Evolutionary conservation across 2,329 filamentous ascomycete genomes (phyloP), one percentile per base, ranked within the genome.

Genomic region (Fusarium ramigenum): DNA sequence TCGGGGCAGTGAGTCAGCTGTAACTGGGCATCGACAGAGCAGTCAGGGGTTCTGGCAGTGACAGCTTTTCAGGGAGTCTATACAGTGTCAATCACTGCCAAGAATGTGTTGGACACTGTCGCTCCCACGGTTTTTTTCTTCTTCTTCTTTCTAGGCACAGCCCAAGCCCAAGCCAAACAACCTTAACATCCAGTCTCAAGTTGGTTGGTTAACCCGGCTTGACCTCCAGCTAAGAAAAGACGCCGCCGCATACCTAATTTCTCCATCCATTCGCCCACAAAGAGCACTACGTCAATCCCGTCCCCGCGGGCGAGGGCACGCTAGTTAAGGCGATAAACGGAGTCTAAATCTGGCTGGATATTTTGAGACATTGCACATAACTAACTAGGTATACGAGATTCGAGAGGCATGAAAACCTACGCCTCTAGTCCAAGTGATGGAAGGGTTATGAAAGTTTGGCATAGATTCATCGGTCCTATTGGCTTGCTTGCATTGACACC

Each of bases 301-400:
- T 73, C 70, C 74, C 74, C 70, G 53, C 65, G 70, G 63, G 61
- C 56, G 47, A 76, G 70, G 74, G 74, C 74, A 76, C 67, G 72
- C 74, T 77, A 75, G 74, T 70, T 62, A 60, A 42, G 49, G 36
- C 21, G n/a, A 30, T 58, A 65, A 42, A 69, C n/a, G 30, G 34
- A 56, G 47, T 47, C 62, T 68, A 63, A 66, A 72, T 68, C 67
- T 63, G 49, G 63, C 67, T 63, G 44, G 60, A 68, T 62, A 57
- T 52, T 60, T 63, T 23, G 30, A 68, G 66, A 47, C 64, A 58
- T 43, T 52, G 57, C 50, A 62, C 53, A 67, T 59, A 52, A 52
- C n/a, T n/a, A 52, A 15, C 32, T 15, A 34, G 12, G 34, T 36
- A 47, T 16, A 30, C 19, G 47, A 23, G 46, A 23, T 21, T 21